Conservation (phyloP, 257 asterid genomes). For the Solanum commersonii region DNA sequence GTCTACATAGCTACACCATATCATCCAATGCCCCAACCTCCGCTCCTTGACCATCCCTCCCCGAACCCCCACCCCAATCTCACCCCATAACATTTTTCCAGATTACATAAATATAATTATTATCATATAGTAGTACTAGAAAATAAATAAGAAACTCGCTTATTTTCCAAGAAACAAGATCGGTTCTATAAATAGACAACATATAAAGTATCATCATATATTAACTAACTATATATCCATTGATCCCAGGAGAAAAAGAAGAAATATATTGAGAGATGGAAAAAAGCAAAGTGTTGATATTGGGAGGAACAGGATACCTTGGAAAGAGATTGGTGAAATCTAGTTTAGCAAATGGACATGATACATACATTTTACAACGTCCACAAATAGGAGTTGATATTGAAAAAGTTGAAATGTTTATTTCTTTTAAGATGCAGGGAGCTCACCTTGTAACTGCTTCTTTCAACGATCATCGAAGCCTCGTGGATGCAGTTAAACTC, state of each 20-base stretch:
- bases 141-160: no score
- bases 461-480: conserved; percentile 53
- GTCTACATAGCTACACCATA: not conserved
- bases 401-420: conserved; percentile 46
- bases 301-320: conserved; percentile 79
- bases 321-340: conserved; percentile 70
- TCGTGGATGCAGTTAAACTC: conserved; percentile 63
- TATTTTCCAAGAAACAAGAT: not conserved
- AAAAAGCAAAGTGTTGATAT: conserved; percentile 57
- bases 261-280: conserved; percentile 11
- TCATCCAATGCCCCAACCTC: not conserved
- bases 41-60: not conserved
- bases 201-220: not conserved
- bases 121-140: no score
- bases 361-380: conserved; percentile 52
- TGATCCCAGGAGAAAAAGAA: not conserved
- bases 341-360: conserved; percentile 64
- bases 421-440: conserved; percentile 63
- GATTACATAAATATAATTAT: not conserved
- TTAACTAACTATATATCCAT: not conserved
- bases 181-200: not conserved
- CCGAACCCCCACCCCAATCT: not conserved
- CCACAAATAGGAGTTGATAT: conserved; percentile 62
- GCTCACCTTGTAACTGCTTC: conserved; percentile 56
- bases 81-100: no score